Evolutionary conservation across 139 green algal species (phyloP), one percentile per base, ranked within the genome.

Genomic region (Diplosphaera chodatii): DNA sequence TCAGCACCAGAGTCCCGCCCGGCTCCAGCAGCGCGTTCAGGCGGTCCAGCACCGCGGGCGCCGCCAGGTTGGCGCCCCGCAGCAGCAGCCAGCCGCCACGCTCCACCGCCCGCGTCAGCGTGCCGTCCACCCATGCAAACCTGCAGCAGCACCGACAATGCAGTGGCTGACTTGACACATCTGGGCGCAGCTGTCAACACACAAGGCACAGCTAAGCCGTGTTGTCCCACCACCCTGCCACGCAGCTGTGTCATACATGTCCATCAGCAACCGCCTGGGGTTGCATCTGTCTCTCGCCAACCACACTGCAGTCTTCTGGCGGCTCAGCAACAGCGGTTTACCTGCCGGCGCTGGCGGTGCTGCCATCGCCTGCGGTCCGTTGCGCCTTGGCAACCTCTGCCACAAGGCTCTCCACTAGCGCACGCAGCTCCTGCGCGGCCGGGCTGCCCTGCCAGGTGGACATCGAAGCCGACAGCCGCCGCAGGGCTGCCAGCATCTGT

Each of bases 81-180:
- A 99, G 86, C 64, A 99, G 82, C 41, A 99, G 88, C 96, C 94
- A 99, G 25, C 86, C 83, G 30, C 94, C 94, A 16, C 78, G 64
- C 74, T 92, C 80, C 18, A 97, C 83, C 4, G 94, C 93, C 2
- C 79, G 78, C 0, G 93, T 88, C 40, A 99, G 80, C 18, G 78
- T 83, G 23, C 96, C 96, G 71, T 99, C 96, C 28, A 99, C 90
- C 95, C 95, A 99, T 79, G 97, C 91, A 85, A 99, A 99, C 16
- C 68, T 98, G 93, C 62, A 99, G 86, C 64, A 99, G 82, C 41
- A 99, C 89, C 96, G n/a, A n/a, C n/a, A n/a, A n/a, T n/a, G n/a
- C n/a, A n/a, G n/a, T n/a, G n/a, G n/a, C n/a, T n/a, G n/a, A n/a
- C n/a, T n/a, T n/a, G n/a, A n/a, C n/a, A n/a, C n/a, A n/a, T n/a